These are phyloP conservation scores for Dictyostelium brefeldianum DNA, from an alignment of 78 protist genomes.

Conservation along the genomic window DNA sequence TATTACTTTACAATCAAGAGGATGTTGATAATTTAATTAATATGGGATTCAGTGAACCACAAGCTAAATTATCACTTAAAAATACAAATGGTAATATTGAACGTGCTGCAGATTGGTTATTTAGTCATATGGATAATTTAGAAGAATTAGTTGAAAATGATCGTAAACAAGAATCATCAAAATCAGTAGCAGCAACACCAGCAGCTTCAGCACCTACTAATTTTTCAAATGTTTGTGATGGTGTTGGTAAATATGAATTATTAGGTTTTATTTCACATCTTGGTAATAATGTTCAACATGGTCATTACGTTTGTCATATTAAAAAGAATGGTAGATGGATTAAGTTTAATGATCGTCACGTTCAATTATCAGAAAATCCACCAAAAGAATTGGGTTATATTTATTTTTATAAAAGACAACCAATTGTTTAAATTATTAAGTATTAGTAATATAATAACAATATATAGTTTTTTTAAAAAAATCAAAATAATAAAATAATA, in stretches of 20 bases:
- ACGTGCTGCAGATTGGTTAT: constrained; percentile 95
- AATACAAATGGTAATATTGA: constrained; percentile 85
- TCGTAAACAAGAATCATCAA: too few relatives aligned
- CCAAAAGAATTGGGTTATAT: constrained; percentile 94
- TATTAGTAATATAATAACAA: background rate
- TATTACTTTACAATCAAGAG: constrained; percentile 7
- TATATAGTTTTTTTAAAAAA: background rate
- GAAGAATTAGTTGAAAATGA: constrained; percentile 31
- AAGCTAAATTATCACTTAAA: constrained; percentile 81
- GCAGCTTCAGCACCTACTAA: background rate
- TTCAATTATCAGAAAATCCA: constrained; percentile 92
- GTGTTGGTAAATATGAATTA: constrained; percentile 84
- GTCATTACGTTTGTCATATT: constrained; percentile 97
- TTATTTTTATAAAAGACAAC: constrained; percentile 87
- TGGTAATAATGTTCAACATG: constrained; percentile 89
- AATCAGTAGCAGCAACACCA: background rate
- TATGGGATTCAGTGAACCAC: constrained; percentile 88
- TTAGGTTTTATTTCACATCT: constrained; percentile 93
- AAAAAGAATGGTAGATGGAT: constrained; percentile 90
- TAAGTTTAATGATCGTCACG: constrained; percentile 94
- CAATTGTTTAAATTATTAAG: background rate
- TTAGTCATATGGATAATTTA: constrained; percentile 87
- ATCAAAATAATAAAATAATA: background rate
- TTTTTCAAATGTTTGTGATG: constrained; percentile 28
- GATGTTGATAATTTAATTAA: constrained; percentile 46